Conservation (phyloP, 805 yeast genomes). For the Candida ponderosae region DNA sequence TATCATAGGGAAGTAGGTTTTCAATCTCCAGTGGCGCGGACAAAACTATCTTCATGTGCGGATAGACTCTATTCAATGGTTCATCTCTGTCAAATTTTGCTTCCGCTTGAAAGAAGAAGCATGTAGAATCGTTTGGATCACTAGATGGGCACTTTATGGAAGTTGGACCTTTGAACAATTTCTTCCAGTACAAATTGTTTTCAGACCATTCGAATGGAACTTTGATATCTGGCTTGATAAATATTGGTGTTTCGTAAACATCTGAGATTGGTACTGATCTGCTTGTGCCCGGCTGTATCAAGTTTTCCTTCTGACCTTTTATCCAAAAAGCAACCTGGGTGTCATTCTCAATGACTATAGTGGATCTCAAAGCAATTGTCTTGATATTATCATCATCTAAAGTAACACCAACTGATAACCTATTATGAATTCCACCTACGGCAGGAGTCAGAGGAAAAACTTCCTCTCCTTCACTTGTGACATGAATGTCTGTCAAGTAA, state of each 20-base stretch:
- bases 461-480: conserved; percentile 79
- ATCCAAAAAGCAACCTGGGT: conserved; percentile 41
- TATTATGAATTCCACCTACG: conserved; percentile 52
- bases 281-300: conserved; percentile 46
- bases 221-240: conserved; percentile 53
- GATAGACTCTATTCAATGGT: conserved; percentile 68
- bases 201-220: conserved; percentile 63
- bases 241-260: conserved; percentile 52
- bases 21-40: conserved; percentile 84
- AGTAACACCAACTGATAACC: conserved; percentile 65
- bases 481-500: conserved; percentile 48
- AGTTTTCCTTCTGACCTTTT: conserved; percentile 24
- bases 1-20: conserved; percentile 77
- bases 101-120: conserved; percentile 65
- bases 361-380: conserved; percentile 67
- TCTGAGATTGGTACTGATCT: conserved; percentile 68
- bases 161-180: conserved; percentile 38
- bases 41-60: conserved; percentile 69
- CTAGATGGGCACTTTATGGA: conserved; percentile 54
- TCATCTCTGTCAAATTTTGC: conserved; percentile 60
- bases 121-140: conserved; percentile 28
- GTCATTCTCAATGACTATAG: conserved; percentile 60
- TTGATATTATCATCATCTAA: conserved; percentile 76
- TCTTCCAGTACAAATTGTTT: conserved; percentile 58
- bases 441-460: conserved; percentile 62